Conservation (phyloP, 345 rosid genomes). For the thale cress (Arabidopsis thaliana) region TAIR10.1 NC_003074.8:23336501-23337000, state of each 20-base stretch:
- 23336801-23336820: constrained; percentile 38
- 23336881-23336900: constrained; percentile 58
- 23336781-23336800: constrained; percentile 48
- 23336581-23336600: constrained; percentile 55
- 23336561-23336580: constrained; percentile 42
- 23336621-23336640: constrained; percentile 50
- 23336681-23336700: constrained; percentile 50
- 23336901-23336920: constrained; percentile 38
- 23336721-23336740: constrained; percentile 42
- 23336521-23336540: constrained; percentile 44
- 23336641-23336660: constrained; percentile 42
- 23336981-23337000: constrained; percentile 54
- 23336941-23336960: constrained; percentile 48
- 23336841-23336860: constrained; percentile 62
- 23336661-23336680: constrained; percentile 40
- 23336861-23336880: constrained; percentile 56
- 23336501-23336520: constrained; percentile 45
- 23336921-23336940: constrained; percentile 47
- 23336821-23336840: constrained; percentile 39
- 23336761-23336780: constrained; percentile 48
- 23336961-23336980: constrained; percentile 44
- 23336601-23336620: constrained; percentile 55
- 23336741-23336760: constrained; percentile 43
- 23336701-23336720: constrained; percentile 42
- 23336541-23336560: constrained; percentile 47